Percentiles rank a stretch among this genome's conserved stretches.
Evolutionary conservation across 176 grass and related monocot genomes (phyloP).

Genomic region (Oropetium thomaeum): DNA sequence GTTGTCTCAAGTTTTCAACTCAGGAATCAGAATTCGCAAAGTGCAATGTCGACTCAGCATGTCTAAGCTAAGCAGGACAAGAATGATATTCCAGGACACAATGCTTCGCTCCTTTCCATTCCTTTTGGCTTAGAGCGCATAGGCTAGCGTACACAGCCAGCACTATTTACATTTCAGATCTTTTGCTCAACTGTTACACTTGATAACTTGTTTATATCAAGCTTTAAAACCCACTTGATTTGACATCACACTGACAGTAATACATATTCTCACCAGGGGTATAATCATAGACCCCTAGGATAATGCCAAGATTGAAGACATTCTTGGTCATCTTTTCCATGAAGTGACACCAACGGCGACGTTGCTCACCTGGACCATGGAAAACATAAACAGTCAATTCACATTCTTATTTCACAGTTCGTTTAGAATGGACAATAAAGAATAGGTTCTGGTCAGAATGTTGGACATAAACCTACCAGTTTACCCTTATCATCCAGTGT

Average conservation of each 20-base stretch:
- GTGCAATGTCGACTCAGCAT: conserved; percentile 38
- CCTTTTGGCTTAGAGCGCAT: conserved; percentile 39
- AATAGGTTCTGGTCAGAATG: neutral
- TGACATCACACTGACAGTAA: conserved; percentile 1
- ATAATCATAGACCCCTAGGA: conserved; percentile 36
- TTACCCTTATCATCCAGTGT: conserved; percentile 58
- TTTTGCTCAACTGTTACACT: conserved; percentile 36
- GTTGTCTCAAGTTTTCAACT: conserved; percentile 15
- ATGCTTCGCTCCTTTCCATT: conserved; percentile 39
- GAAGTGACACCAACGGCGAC: conserved; percentile 50
- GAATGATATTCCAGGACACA: conserved; percentile 41
- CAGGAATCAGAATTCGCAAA: conserved; percentile 31
- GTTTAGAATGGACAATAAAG: neutral
- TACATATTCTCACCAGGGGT: conserved; percentile 36
- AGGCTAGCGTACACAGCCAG: conserved; percentile 34
- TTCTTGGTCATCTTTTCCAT: conserved; percentile 54
- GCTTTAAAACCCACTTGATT: conserved; percentile 65
- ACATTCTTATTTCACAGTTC: conserved; percentile 2
- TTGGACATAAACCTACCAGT: conserved; percentile 38
- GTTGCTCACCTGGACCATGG: conserved; percentile 44
- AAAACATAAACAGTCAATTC: conserved; percentile 17
- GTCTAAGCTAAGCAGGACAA: conserved; percentile 14
- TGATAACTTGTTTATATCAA: conserved; percentile 30
- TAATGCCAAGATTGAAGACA: neutral
- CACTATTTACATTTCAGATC: conserved; percentile 52